phyloP scores from a whole-genome alignment of 2,329 filamentous ascomycete species.

The Tricladium varicosporioides region DNA sequence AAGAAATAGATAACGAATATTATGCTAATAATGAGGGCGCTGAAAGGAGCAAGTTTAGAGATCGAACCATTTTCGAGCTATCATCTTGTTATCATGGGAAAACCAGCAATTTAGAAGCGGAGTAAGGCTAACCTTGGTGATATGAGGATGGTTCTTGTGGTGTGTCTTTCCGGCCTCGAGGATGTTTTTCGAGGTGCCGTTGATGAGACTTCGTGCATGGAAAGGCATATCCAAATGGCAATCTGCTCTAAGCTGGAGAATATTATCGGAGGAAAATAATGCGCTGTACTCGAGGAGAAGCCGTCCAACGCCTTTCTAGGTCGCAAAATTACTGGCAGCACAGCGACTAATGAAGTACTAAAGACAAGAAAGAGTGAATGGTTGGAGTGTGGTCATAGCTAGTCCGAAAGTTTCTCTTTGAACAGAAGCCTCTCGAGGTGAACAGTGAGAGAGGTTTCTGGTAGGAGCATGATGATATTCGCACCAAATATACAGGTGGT shows the following conservation, averaged over 20 bases:
- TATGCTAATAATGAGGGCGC: slow-evolving; percentile 29
- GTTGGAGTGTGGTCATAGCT: background rate
- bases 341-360: background rate
- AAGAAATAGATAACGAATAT: slow-evolving; percentile 30
- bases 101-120: no score
- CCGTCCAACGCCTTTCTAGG: background rate
- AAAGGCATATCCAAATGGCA: background rate
- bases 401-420: background rate
- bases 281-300: background rate
- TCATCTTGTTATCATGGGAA: background rate
- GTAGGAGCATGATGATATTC: background rate
- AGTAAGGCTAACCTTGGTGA: no score
- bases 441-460: background rate
- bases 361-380: background rate
- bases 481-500: background rate
- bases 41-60: slow-evolving; percentile 28
- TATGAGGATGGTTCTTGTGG: no score
- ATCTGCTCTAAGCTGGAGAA: background rate
- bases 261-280: background rate
- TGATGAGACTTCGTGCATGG: background rate
- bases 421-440: background rate
- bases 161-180: background rate
- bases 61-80: slow-evolving; percentile 25
- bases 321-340: background rate
- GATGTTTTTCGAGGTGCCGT: background rate